Base-by-base conservation (phyloP, 2,329 filamentous ascomycete genomes). In the Sarocladium oryzae region DNA sequence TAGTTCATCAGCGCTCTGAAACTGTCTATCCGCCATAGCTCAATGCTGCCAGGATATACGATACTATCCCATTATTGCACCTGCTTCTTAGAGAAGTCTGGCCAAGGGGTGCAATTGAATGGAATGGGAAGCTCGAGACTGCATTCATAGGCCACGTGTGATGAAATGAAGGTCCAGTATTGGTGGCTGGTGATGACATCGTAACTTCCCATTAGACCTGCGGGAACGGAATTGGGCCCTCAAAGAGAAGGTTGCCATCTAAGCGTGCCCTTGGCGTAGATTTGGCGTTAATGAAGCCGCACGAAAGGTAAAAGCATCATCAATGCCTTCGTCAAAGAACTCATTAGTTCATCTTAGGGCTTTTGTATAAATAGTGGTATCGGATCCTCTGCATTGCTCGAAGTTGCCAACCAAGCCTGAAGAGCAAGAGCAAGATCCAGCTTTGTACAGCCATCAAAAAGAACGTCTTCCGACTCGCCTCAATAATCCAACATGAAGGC, bases 161-260 rank as follows among this genome's bases (percentile, higher is more conserved):
- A 16, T 45, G 40, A 21, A 45, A 28, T 45, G 11, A 9, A 28
- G 6, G 23, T 11, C 21, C 10, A 28, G 40, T 24, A 45, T n/a
- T 26, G 21, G 11, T 20, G 15, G 24, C 24, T 20, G 4, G 24
- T 45, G 40, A 45, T n/a, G 40, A 6, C 24, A 45, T 30, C 33
- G 43, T 16, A 4, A 7, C 37, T 40, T 36, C 8, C 4, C 43
- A 16, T 21, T 2, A 8, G n/a, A 23, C 26, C 43, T 32, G 43
- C 43, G 21, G 18, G 26, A 21, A 33, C 43, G 43, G 43, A 48
- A 30, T 21, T 9, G 18, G 26, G 16, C 26, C 26, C 43, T 48
- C 26, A 21, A 48, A 48, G 28, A 48, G 43, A 48, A 48, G 43
- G 43, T 48, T 48, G 28, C 33, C 20, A 16, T 28, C 5, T 33